Percentiles rank a stretch among this genome's conserved stretches.
phyloP scores from a whole-genome alignment of 1,139 yeast genomes.

The Saccharomyces hybrid region DNA sequence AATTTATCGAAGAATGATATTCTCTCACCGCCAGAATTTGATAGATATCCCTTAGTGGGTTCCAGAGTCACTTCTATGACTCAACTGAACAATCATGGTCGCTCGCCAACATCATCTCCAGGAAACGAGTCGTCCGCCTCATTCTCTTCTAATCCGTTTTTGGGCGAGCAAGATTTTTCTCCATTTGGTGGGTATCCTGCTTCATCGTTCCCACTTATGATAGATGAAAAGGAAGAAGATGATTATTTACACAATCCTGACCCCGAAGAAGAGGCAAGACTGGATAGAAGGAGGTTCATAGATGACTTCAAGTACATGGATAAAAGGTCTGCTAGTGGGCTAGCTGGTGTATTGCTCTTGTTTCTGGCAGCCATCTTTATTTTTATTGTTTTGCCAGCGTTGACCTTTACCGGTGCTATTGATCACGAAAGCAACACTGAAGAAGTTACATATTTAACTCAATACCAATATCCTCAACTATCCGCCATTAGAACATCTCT shows the following conservation, averaged over 20 bases:
- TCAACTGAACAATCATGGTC: constrained; percentile 7
- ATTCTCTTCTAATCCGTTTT: constrained; percentile 31
- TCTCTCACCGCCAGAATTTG: constrained; percentile 46
- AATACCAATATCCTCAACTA: constrained; percentile 51
- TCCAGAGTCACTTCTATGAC: constrained; percentile 44
- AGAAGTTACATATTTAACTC: constrained; percentile 37
- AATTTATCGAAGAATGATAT: constrained; percentile 23
- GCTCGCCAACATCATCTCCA: constrained; percentile 5
- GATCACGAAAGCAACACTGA: constrained; percentile 29
- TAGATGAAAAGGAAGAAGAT: constrained; percentile 87
- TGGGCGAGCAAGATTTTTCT: constrained; percentile 45
- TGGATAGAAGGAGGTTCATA: constrained; percentile 55
- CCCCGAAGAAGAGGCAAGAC: constrained; percentile 76
- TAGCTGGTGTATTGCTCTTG: constrained; percentile 49
- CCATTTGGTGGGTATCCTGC: constrained; percentile 97
- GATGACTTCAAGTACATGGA: constrained; percentile 56
- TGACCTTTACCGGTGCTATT: constrained; percentile 63
- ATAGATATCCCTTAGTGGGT: constrained; percentile 50
- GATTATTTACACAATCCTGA: constrained; percentile 90
- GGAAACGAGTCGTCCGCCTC: constrained; percentile 15
- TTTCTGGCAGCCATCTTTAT: constrained; percentile 53
- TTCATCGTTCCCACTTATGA: constrained; percentile 70
- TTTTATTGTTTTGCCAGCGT: constrained; percentile 63
- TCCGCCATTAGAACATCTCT: constrained; percentile 54
- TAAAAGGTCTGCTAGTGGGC: constrained; percentile 49